Percentiles rank a stretch among this genome's conserved stretches.
phyloP scores from a whole-genome alignment of 768 basidiomycete species.

The Russula lepida region DNA sequence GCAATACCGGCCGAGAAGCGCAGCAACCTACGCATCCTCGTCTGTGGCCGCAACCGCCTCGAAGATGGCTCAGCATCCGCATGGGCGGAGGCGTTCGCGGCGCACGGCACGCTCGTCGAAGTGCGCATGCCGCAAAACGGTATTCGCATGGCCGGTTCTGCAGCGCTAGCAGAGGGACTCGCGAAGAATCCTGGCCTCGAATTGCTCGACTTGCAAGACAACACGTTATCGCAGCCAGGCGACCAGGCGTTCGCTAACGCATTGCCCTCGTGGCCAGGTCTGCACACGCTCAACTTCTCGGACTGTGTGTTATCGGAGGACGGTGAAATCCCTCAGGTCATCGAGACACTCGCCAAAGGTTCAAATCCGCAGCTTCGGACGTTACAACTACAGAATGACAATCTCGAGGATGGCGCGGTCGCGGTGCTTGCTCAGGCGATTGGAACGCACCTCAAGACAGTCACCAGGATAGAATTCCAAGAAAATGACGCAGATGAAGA shows the following conservation, averaged over 20 bases:
- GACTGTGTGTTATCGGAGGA: slow-evolving; percentile 82
- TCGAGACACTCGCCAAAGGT: slow-evolving; percentile 55
- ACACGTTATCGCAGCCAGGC: slow-evolving; percentile 60
- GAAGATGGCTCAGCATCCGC: slow-evolving; percentile 78
- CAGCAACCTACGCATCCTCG: slow-evolving; percentile 68
- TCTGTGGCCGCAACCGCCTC: slow-evolving; percentile 94
- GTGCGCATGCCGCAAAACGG: slow-evolving; percentile 98
- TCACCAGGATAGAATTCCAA: slow-evolving; percentile 76
- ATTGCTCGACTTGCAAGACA: slow-evolving; percentile 88
- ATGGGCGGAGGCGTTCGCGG: slow-evolving; percentile 86
- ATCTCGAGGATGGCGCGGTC: slow-evolving; percentile 66
- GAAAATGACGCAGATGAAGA: slow-evolving; percentile 85
- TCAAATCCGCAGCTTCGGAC: slow-evolving; percentile 66
- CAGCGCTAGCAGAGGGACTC: slow-evolving; percentile 67
- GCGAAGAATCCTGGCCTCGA: slow-evolving; percentile 55
- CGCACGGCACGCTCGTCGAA: slow-evolving; percentile 72
- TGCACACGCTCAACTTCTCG: slow-evolving; percentile 79
- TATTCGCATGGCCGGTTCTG: slow-evolving; percentile 87
- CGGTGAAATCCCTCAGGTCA: slow-evolving; percentile 66
- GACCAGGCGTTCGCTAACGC: slow-evolving; percentile 52
- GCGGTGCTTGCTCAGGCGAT: slow-evolving; percentile 61
- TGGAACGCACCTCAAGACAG: slow-evolving; percentile 42
- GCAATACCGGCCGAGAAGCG: slow-evolving; percentile 47
- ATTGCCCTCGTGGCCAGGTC: slow-evolving; percentile 57
- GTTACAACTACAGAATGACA: slow-evolving; percentile 87